A percentile compares a stretch with the other conserved stretches of the same genome.
Conservation (phyloP, 148 eudicot species). For the Bassia scoparia region DNA sequence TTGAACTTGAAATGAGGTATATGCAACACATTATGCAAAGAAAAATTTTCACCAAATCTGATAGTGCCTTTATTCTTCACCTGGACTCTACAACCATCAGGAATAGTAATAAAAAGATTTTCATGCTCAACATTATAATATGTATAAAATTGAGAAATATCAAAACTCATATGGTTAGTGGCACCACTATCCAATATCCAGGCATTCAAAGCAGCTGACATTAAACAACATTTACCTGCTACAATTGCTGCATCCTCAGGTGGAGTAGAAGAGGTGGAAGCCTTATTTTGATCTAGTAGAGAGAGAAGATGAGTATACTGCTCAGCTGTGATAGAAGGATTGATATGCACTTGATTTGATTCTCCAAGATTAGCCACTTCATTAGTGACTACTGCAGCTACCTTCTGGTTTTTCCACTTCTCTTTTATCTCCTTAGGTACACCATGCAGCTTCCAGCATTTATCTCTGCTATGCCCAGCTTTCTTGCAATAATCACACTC, state of each 20-base stretch:
- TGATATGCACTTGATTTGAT: too few species aligned
- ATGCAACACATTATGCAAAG: background rate
- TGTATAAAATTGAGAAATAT: background rate
- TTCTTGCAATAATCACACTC: too few species aligned
- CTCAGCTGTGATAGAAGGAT: background rate
- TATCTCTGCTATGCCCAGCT: too few species aligned
- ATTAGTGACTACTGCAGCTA: too few species aligned
- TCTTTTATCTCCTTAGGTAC: too few species aligned
- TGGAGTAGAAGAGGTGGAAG: background rate
- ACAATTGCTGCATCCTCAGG: background rate
- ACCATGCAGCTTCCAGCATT: too few species aligned
- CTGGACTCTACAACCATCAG: background rate
- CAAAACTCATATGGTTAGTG: background rate
- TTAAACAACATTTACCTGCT: background rate
- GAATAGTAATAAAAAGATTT: background rate
- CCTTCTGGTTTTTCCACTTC: too few species aligned
- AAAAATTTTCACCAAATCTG: background rate
- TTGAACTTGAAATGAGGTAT: background rate
- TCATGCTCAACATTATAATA: too few species aligned
- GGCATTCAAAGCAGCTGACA: background rate
- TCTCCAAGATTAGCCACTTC: too few species aligned
- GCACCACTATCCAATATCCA: slow-evolving; percentile 14
- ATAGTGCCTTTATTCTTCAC: background rate
- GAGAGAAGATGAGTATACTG: background rate
- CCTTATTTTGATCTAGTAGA: background rate